Evolutionary conservation across 1,284 basidiomycete species (phyloP).

Genomic region (Earliella scabrosa): DNA sequence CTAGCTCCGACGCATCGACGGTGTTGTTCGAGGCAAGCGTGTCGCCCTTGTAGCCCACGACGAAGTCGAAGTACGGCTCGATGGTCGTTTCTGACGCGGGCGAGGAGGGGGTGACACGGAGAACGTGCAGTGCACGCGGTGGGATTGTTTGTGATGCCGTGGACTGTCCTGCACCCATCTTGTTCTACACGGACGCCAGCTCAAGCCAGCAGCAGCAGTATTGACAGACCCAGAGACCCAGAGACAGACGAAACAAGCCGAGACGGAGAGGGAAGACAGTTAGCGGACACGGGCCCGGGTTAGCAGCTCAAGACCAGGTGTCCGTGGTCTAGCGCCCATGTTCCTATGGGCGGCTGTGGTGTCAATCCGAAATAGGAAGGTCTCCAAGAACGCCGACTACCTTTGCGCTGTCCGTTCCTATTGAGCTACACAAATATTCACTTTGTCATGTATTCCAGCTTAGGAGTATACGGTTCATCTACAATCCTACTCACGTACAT

Average conservation of each 20-base stretch:
- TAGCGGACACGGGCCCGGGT: not conserved
- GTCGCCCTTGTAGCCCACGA: slow-evolving; percentile 86
- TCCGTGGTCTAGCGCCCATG: slow-evolving; percentile 2
- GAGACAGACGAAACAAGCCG: not conserved
- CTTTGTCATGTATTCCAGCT: not conserved
- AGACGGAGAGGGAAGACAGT: not conserved
- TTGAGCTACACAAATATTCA: not conserved
- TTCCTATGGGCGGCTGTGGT: not conserved
- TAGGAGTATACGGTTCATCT: not conserved
- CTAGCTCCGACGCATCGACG: slow-evolving; percentile 77
- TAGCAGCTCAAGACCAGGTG: not conserved
- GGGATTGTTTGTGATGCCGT: slow-evolving; percentile 55
- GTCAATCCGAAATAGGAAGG: slow-evolving; percentile 11
- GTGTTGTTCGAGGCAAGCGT: slow-evolving; percentile 55
- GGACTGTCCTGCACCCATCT: slow-evolving; percentile 79
- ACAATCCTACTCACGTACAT: not conserved
- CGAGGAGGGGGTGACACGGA: slow-evolving; percentile 86
- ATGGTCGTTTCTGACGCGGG: slow-evolving; percentile 86
- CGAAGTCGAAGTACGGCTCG: slow-evolving; percentile 97
- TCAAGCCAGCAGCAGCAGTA: not conserved
- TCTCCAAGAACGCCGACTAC: slow-evolving; percentile 10
- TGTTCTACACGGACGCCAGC: too few species aligned
- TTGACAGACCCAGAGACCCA: not conserved
- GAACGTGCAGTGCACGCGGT: slow-evolving; percentile 77
- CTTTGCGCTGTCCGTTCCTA: not conserved